These are phyloP conservation scores for Mariannaea elegans DNA, from an alignment of 2,329 filamentous ascomycete species.

Conservation along the genomic window DNA sequence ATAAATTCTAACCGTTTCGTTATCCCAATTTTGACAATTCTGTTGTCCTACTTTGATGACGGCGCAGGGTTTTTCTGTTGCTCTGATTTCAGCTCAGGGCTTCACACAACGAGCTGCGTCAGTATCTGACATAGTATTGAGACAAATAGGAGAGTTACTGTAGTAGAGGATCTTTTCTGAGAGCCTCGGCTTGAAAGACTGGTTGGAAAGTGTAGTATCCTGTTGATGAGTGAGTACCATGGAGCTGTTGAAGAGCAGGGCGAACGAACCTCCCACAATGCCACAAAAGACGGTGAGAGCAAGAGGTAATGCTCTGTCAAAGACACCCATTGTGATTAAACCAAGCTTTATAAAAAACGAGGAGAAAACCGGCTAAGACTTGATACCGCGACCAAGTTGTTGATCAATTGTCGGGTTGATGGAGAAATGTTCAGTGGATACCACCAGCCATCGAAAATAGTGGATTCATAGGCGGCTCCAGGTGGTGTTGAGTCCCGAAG, in stretches of 20 bases:
- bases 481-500: constrained; percentile 6
- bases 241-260: background rate
- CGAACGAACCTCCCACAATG: constrained; percentile 46
- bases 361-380: background rate
- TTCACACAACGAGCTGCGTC: constrained; percentile 1
- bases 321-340: constrained; percentile 43
- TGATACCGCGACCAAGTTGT: background rate
- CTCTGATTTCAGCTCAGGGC: constrained; percentile 21
- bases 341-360: background rate
- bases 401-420: background rate
- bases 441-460: background rate
- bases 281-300: constrained; percentile 49
- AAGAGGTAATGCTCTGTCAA: constrained; percentile 47
- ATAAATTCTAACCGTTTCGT: background rate
- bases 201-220: constrained; percentile 51
- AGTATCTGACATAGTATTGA: background rate
- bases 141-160: constrained; percentile 15
- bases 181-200: constrained; percentile 38
- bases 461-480: constrained; percentile 5
- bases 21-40: background rate
- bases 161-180: constrained; percentile 15
- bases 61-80: constrained; percentile 20
- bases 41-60: constrained; percentile 17
- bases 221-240: constrained; percentile 29
- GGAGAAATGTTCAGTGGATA: background rate